phyloP scores from a whole-genome alignment of 257 asterid species.

The Ligustrum vulgare region DNA sequence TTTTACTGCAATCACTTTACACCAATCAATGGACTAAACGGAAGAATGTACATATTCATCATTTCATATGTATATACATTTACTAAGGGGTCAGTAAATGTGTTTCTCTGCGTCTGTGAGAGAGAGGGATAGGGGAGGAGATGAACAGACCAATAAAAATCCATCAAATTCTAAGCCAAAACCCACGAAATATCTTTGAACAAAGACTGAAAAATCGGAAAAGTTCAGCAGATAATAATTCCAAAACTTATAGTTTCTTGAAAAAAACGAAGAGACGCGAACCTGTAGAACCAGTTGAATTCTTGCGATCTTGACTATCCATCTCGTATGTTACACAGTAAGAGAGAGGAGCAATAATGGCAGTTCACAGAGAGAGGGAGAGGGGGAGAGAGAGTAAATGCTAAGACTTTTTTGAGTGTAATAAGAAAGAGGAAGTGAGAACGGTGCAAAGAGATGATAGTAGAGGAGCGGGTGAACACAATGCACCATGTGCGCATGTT shows the following conservation, averaged over 20 bases:
- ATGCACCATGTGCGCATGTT: constrained; percentile 52
- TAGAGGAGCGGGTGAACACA: constrained; percentile 17
- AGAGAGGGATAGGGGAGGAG: background rate
- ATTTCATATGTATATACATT: background rate
- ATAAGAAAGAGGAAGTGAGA: constrained; percentile 16
- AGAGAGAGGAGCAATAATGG: constrained; percentile 20
- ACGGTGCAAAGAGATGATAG: constrained; percentile 8
- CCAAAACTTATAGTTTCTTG: background rate
- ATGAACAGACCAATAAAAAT: constrained; percentile 17
- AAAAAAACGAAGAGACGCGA: constrained; percentile 2
- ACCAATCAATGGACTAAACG: background rate
- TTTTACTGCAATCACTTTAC: background rate
- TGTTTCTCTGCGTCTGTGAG: background rate
- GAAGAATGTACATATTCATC: background rate
- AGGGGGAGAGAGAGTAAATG: background rate
- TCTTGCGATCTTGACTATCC: constrained; percentile 37
- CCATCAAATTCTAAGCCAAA: constrained; percentile 19
- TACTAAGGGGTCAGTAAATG: background rate
- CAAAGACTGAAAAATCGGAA: background rate
- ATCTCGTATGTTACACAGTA: constrained; percentile 20
- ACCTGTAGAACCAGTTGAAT: constrained; percentile 34
- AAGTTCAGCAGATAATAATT: background rate
- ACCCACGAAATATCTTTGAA: background rate
- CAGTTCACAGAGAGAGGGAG: constrained; percentile 19
- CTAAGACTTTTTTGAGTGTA: constrained; percentile 27